These are phyloP conservation scores for Lasiosphaeria hispida DNA, from an alignment of 495 filamentous ascomycete genomes.

Conservation along the genomic window DNA sequence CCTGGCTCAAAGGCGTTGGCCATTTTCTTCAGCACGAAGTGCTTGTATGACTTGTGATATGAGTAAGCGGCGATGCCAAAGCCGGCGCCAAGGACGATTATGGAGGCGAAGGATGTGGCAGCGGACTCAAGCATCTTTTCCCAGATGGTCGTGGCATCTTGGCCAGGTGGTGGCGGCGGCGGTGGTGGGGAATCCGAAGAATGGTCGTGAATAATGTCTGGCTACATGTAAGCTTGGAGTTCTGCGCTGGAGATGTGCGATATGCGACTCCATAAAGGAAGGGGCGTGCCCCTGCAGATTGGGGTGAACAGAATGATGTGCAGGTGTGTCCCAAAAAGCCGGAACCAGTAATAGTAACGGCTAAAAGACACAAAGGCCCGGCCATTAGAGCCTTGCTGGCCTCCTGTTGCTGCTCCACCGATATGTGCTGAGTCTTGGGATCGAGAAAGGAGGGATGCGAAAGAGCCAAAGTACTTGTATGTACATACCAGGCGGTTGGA, in stretches of 20 bases:
- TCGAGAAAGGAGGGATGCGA: too few relatives aligned
- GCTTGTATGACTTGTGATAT: conserved; percentile 90
- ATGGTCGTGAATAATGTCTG: background rate
- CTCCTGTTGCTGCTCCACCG: too few relatives aligned
- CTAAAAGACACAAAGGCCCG: too few relatives aligned
- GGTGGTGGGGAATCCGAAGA: background rate
- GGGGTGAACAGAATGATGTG: too few relatives aligned
- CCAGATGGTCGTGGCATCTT: conserved; percentile 35
- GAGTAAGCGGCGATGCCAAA: conserved; percentile 72
- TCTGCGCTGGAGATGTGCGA: background rate
- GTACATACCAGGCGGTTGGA: too few relatives aligned
- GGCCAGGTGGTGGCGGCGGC: conserved; percentile 12
- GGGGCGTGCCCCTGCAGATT: too few relatives aligned
- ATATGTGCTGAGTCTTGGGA: too few relatives aligned
- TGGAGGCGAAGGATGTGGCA: conserved; percentile 81
- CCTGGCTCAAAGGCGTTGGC: conserved; percentile 89
- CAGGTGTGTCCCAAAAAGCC: too few relatives aligned
- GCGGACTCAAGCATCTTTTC: conserved; percentile 84
- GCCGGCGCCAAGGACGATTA: conserved; percentile 71
- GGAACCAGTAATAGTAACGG: too few relatives aligned
- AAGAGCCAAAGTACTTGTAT: too few relatives aligned
- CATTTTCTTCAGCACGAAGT: conserved; percentile 83
- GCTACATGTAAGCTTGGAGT: conserved; percentile 2
- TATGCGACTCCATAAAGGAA: too few relatives aligned
- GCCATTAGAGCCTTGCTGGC: too few relatives aligned